phyloP scores from a whole-genome alignment of 2,329 filamentous ascomycete genomes.

The Sordariomycetes sp. region DNA sequence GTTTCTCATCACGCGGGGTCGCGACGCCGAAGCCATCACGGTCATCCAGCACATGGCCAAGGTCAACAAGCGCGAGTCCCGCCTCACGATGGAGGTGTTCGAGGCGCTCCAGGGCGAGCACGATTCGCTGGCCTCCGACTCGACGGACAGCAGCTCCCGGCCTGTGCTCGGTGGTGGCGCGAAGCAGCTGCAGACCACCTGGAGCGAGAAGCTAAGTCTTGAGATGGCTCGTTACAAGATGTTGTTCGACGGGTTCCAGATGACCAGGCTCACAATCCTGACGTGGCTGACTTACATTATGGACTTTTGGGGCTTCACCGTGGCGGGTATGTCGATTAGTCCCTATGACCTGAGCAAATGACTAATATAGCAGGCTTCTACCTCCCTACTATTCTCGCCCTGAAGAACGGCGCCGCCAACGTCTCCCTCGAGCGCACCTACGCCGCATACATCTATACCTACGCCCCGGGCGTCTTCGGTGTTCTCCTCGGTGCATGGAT shows the following conservation, averaged over 20 bases:
- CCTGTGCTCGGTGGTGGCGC: slow-evolving; percentile 8
- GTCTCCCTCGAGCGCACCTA: slow-evolving; percentile 37
- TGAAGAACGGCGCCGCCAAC: slow-evolving; percentile 37
- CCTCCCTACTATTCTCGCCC: slow-evolving; percentile 37
- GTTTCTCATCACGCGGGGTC: slow-evolving; percentile 31
- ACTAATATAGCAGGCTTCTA: too few relatives aligned
- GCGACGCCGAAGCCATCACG: slow-evolving; percentile 35
- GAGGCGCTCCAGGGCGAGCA: slow-evolving; percentile 14
- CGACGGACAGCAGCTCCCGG: slow-evolving; percentile 8
- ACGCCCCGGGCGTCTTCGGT: slow-evolving; percentile 39
- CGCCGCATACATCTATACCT: slow-evolving; percentile 43
- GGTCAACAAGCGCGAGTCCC: slow-evolving; percentile 22
- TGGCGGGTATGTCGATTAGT: slow-evolving; percentile 18
- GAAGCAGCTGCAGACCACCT: slow-evolving; percentile 8
- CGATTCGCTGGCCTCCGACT: slow-evolving; percentile 8
- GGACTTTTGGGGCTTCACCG: slow-evolving; percentile 28
- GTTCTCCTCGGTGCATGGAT: slow-evolving; percentile 36
- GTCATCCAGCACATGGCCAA: slow-evolving; percentile 36
- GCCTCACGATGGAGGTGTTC: slow-evolving; percentile 26
- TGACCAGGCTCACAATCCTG: slow-evolving; percentile 23
- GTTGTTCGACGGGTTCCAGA: slow-evolving; percentile 20
- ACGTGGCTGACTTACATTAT: slow-evolving; percentile 27
- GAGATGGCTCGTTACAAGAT: slow-evolving; percentile 18
- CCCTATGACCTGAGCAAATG: too few relatives aligned
- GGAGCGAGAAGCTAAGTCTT: slow-evolving; percentile 8